phyloP scores from a whole-genome alignment of 179 eudicot species.

The Kewa caespitosa region DNA sequence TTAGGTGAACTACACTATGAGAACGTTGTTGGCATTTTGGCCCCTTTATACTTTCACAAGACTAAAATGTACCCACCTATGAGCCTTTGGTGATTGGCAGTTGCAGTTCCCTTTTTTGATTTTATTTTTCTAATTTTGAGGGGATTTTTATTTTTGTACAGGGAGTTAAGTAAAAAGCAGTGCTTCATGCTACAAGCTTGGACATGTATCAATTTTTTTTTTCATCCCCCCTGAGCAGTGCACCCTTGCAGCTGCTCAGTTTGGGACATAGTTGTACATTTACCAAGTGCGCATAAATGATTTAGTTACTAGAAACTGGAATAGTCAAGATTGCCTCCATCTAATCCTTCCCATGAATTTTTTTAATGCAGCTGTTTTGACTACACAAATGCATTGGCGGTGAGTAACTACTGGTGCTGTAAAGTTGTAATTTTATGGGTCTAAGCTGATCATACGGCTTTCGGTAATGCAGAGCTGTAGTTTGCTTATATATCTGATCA shows the following conservation, averaged over 20 bases:
- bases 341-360: constrained; percentile 8
- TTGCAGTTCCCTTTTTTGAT: not conserved
- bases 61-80: not conserved
- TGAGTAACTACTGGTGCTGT: constrained; percentile 40
- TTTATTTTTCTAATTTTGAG: no score
- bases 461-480: not conserved
- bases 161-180: no score
- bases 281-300: not conserved
- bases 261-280: not conserved
- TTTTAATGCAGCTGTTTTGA: constrained; percentile 81
- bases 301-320: not conserved
- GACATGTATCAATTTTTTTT: not conserved
- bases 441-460: not conserved
- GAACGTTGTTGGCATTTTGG: no score
- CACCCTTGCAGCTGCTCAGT: not conserved
- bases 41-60: no score
- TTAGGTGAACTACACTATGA: no score
- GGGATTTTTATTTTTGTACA: no score
- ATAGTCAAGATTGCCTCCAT: not conserved
- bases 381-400: constrained; percentile 97
- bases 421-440: not conserved
- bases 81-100: not conserved
- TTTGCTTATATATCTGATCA: not conserved
- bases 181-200: no score
- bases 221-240: not conserved